Evolutionary conservation across 2,329 filamentous ascomycete genomes (phyloP), one percentile per base, ranked within the genome.

Genomic region (Fusarium chuoi): DNA sequence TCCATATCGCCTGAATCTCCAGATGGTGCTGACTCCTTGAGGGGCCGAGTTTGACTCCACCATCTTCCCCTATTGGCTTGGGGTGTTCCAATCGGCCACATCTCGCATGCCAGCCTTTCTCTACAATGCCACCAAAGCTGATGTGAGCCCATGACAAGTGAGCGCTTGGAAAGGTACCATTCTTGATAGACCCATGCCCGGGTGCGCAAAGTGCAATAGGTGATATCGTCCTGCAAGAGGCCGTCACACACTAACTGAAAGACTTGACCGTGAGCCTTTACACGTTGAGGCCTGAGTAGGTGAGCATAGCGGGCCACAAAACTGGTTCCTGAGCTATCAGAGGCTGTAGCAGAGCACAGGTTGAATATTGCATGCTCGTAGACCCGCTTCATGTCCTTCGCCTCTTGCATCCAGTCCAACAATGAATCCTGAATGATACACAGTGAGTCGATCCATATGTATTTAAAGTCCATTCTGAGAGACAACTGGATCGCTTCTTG

Each of bases 71-170:
- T 17, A 2, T 13, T 20, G 28, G 22, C 44, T 6, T 28, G 6
- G 5, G n/a, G 28, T 15, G 45, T 39, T 5, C 61, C 61, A 6
- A n/a, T 2, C 0, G 41, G 54, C 26, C 56, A 28, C 2, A 46
- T 3, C 7, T 64, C 62, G 5, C 57, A 49, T 7, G 55, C 44
- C 3, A 64, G 13, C 1, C 33, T 20, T 17, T 51, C 28, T 8
- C 8, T 45, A 12, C 44, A 64, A 26, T 61, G 62, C 55, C 55
- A 61, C 55, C 62, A 64, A 7, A 61, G 62, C 8, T 64, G 62
- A 0, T 49, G 57, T 1, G 45, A 35, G 2, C 28, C 24, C 15
- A 62, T 7, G 4, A 61, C 6, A 0, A 64, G 28, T 4, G 62
- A 62, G 1, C 55, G 36, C 18, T 39, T 22, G 18, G 30, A 62